Evolutionary conservation across 108 stramenopile genomes (phyloP).

Genomic region (Cyclotella atomus): DNA sequence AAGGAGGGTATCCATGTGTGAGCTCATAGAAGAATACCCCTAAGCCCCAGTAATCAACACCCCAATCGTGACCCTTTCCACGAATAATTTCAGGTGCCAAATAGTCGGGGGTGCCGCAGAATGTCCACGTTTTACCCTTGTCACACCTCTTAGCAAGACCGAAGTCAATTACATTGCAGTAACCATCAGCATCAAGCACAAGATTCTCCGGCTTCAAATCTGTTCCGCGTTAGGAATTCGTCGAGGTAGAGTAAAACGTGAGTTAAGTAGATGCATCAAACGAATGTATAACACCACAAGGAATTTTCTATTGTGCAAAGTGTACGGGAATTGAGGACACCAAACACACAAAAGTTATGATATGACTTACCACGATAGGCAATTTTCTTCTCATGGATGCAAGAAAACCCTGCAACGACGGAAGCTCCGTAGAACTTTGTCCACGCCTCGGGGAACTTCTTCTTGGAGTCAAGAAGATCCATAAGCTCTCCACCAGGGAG

Average conservation of each 20-base stretch:
- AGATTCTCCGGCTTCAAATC: constrained; percentile 80
- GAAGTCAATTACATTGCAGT: constrained; percentile 66
- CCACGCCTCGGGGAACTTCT: constrained; percentile 48
- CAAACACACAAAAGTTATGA: no score
- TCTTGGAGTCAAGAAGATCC: constrained; percentile 23
- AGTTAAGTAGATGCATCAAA: no score
- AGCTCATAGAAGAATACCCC: constrained; percentile 72
- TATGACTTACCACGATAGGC: constrained; percentile 80
- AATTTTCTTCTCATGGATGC: constrained; percentile 49
- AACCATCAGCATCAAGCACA: constrained; percentile 60
- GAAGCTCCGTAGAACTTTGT: constrained; percentile 45
- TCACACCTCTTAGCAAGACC: constrained; percentile 64
- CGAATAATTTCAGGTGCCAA: constrained; percentile 70
- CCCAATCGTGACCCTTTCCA: constrained; percentile 51
- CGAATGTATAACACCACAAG: no score
- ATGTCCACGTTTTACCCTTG: constrained; percentile 53
- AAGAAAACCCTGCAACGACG: constrained; percentile 56
- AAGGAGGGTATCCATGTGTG: constrained; percentile 58
- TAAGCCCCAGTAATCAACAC: constrained; percentile 71
- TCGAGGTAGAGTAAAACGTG: no score
- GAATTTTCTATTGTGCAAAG: no score
- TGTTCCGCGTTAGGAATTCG: no score
- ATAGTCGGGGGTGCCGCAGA: constrained; percentile 76
- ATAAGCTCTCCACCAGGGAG: constrained; percentile 66
- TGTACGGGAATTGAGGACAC: no score